These are phyloP conservation scores for Agaricus blazei DNA, from an alignment of 768 basidiomycete genomes.

Conservation along the genomic window DNA sequence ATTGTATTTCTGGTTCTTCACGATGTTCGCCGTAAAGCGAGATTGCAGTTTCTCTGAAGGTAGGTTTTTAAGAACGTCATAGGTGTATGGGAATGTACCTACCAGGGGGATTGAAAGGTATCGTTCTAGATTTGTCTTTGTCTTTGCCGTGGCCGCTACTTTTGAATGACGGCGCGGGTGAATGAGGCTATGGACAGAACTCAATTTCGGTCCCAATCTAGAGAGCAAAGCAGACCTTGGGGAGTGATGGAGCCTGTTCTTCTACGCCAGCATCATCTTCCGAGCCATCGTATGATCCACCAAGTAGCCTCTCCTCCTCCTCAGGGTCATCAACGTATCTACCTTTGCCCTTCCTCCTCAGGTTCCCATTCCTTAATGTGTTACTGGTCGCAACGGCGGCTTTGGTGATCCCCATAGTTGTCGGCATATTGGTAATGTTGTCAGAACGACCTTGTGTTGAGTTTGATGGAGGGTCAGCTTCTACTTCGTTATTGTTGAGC, in stretches of 20 bases:
- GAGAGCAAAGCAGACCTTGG: slow-evolving; percentile 15
- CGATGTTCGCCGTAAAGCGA: slow-evolving; percentile 80
- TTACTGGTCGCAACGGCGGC: slow-evolving; percentile 17
- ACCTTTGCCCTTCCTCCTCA: slow-evolving; percentile 36
- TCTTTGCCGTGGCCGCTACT: slow-evolving; percentile 41
- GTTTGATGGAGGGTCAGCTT: slow-evolving; percentile 7
- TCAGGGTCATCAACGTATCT: slow-evolving; percentile 60
- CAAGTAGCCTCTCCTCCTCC: slow-evolving; percentile 52
- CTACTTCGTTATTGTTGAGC: slow-evolving; percentile 23
- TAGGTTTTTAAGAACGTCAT: not conserved
- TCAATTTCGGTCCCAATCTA: not conserved
- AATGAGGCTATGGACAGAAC: slow-evolving; percentile 13
- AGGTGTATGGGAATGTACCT: not conserved
- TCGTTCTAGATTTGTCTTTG: slow-evolving; percentile 71
- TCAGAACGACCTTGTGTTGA: slow-evolving; percentile 13
- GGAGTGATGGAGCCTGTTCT: slow-evolving; percentile 3
- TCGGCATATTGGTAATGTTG: slow-evolving; percentile 14
- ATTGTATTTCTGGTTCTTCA: slow-evolving; percentile 98
- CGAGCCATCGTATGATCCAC: slow-evolving; percentile 31
- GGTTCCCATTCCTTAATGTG: slow-evolving; percentile 21
- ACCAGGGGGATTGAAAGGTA: slow-evolving; percentile 74
- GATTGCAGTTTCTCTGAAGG: slow-evolving; percentile 63
- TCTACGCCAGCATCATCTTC: slow-evolving; percentile 25
- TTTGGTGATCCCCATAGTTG: slow-evolving; percentile 17
- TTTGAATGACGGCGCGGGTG: slow-evolving; percentile 20